Conservation (phyloP, 164 flowering plant genomes). For the Kalanchoe fedtschenkoi region DNA sequence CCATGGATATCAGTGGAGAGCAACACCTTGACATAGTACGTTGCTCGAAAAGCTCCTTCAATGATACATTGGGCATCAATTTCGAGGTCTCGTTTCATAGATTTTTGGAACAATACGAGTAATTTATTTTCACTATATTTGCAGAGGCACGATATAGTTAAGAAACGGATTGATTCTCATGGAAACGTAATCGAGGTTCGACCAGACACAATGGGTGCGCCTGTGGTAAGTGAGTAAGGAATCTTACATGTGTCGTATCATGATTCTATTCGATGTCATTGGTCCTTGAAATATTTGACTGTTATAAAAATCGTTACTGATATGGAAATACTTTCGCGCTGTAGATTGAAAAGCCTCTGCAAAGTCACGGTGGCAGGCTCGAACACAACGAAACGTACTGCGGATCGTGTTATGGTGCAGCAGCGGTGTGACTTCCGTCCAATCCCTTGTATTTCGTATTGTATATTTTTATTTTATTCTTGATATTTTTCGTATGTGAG, state of each 20-base stretch:
- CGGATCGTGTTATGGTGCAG: slow-evolving; percentile 82
- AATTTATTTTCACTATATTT: slow-evolving; percentile 1
- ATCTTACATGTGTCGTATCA: too few relatives aligned
- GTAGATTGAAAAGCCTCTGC: slow-evolving; percentile 71
- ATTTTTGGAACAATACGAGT: neutral
- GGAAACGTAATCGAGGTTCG: slow-evolving; percentile 40
- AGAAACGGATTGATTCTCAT: slow-evolving; percentile 51
- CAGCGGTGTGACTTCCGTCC: slow-evolving; percentile 30
- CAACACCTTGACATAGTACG: slow-evolving; percentile 74
- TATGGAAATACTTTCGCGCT: neutral
- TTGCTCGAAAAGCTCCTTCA: neutral
- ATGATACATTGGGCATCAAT: neutral
- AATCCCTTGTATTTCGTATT: neutral
- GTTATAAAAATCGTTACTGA: neutral
- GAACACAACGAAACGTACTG: slow-evolving; percentile 70
- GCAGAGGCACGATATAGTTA: slow-evolving; percentile 57
- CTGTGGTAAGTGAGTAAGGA: slow-evolving; percentile 37
- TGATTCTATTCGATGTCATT: too few relatives aligned
- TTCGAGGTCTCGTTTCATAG: neutral
- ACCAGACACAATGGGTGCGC: slow-evolving; percentile 51
- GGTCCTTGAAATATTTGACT: too few relatives aligned
- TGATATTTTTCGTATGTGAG: neutral
- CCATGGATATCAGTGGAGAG: slow-evolving; percentile 84
- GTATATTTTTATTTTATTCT: neutral
- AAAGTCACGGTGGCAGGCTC: slow-evolving; percentile 76